Evolutionary conservation across 148 eudicot species (phyloP).

Genomic region (Suaeda aralocaspica): DNA sequence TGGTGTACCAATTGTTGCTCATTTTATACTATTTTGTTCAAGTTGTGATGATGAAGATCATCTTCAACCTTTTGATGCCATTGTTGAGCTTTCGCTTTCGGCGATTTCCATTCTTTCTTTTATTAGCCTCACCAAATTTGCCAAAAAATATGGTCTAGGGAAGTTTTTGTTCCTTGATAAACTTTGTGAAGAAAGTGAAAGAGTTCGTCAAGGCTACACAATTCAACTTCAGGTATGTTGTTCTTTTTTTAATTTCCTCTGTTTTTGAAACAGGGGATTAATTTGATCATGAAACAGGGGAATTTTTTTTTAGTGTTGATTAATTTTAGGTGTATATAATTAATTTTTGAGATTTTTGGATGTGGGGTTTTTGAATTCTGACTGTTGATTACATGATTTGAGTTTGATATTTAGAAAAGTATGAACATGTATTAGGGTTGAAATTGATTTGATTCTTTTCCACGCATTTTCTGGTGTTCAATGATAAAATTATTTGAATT

Average conservation of each 20-base stretch:
- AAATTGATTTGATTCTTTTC: not conserved
- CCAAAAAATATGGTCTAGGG: slow-evolving; percentile 56
- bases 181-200: slow-evolving; percentile 52
- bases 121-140: slow-evolving; percentile 48
- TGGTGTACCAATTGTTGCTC: slow-evolving; percentile 55
- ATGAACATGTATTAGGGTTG: not conserved
- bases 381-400: not conserved
- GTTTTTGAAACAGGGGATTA: not conserved
- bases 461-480: not conserved
- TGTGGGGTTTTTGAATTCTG: not conserved
- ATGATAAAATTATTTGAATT: not conserved
- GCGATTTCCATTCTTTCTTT: slow-evolving; percentile 50
- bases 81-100: slow-evolving; percentile 66
- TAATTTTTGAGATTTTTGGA: not conserved
- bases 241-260: not conserved
- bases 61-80: slow-evolving; percentile 58
- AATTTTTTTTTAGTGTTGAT: not conserved
- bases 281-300: not conserved
- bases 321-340: not conserved
- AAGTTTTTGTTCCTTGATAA: slow-evolving; percentile 75
- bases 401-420: not conserved
- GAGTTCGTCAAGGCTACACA: slow-evolving; percentile 54
- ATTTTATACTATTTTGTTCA: slow-evolving; percentile 48
- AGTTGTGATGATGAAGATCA: slow-evolving; percentile 46
- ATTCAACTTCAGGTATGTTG: slow-evolving; percentile 60